These are phyloP conservation scores for Harrya chromipes DNA, from an alignment of 768 basidiomycete genomes.

Conservation along the genomic window DNA sequence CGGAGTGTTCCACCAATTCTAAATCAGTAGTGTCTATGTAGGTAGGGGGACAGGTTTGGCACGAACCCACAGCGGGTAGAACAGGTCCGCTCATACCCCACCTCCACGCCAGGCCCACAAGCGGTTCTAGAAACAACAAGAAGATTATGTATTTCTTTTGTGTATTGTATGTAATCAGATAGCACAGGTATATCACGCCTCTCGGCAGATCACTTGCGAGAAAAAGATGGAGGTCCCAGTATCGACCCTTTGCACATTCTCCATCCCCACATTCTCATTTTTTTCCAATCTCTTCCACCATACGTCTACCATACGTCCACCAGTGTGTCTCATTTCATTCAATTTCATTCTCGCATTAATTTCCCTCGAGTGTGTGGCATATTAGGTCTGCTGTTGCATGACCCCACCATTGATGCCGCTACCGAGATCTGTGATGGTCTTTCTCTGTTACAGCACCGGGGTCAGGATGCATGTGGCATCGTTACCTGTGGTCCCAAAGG, in stretches of 20 bases:
- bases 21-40: too few relatives aligned
- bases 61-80: too few relatives aligned
- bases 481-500: constrained; percentile 96
- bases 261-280: constrained; percentile 7
- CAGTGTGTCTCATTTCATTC: constrained; percentile 27
- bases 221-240: constrained; percentile 11
- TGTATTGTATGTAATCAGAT: not conserved
- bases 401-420: constrained; percentile 70
- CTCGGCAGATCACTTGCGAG: not conserved
- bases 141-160: too few relatives aligned
- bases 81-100: too few relatives aligned
- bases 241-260: not conserved
- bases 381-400: constrained; percentile 81
- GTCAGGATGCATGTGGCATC: constrained; percentile 97
- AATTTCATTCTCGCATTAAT: constrained; percentile 2
- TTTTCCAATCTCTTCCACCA: constrained; percentile 3
- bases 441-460: constrained; percentile 93
- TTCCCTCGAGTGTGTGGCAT: constrained; percentile 79
- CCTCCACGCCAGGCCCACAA: too few relatives aligned
- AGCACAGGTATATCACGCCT: not conserved
- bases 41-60: too few relatives aligned
- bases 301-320: not conserved
- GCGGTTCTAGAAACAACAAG: too few relatives aligned
- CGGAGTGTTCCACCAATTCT: too few relatives aligned
- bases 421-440: constrained; percentile 92